Percentiles rank a stretch among this genome's conserved stretches.
These are phyloP conservation scores for Gossypium australe DNA, from an alignment of 345 rosid species.

Conservation along the genomic window DNA sequence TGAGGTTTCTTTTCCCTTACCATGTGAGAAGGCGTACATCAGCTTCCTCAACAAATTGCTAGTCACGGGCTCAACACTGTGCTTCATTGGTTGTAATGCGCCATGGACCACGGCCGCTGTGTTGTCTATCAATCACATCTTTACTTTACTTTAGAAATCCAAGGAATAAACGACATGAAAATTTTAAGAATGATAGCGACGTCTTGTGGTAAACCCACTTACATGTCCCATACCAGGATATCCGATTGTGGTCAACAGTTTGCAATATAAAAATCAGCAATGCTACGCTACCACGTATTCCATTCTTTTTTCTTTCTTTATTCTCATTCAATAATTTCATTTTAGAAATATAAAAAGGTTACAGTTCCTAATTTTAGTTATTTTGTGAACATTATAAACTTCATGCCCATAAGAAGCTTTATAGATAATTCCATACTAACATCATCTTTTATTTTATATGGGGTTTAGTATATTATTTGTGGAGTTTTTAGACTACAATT, in stretches of 20 bases:
- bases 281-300: background rate
- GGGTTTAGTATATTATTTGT: too few relatives aligned
- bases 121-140: background rate
- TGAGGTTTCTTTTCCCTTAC: background rate
- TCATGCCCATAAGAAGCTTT: background rate
- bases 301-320: background rate
- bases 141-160: background rate
- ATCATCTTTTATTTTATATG: too few relatives aligned
- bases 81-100: constrained; percentile 3
- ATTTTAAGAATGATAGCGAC: constrained; percentile 7
- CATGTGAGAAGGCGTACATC: constrained; percentile 8
- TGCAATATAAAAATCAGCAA: constrained; percentile 1
- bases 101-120: constrained; percentile 1
- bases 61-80: constrained; percentile 25
- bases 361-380: background rate
- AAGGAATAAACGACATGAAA: constrained; percentile 9
- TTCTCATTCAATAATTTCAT: background rate
- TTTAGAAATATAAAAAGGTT: background rate
- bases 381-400: background rate
- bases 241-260: background rate
- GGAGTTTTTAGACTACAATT: too few relatives aligned
- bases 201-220: background rate
- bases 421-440: background rate
- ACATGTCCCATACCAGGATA: background rate
- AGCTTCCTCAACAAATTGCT: background rate